Base-by-base conservation (phyloP, 2,329 filamentous ascomycete species). In the Verticillium alfalfae region DNA sequence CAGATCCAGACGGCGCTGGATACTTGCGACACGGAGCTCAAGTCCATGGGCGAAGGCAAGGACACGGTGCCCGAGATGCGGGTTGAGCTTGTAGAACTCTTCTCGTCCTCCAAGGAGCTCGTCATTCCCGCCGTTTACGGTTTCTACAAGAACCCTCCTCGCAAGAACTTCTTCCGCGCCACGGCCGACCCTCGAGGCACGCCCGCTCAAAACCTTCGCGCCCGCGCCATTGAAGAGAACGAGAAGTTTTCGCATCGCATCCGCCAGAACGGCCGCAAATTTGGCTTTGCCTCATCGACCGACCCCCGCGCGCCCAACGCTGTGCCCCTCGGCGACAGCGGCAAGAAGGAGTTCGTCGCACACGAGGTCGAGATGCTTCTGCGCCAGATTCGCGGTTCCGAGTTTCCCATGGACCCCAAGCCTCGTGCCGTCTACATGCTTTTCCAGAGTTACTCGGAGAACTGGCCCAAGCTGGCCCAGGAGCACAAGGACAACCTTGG, bases 61-160 rank as follows among this genome's bases (percentile, higher is more conserved):
- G 81, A 83, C 65, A 83, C 80, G 0, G 75, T 81, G 1, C 78
- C 81, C 63, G 81, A 83, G 72, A 83, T 83, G 81, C 75, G 80
- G 15, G 76, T 81, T 62, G 79, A 83, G 68, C 81, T 83, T 67
- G 80, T 81, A 55, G 81, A 83, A 66, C 74, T 83, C 6, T 83
- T 83, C 63, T 81, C 80, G 0, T 73, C 76, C 0, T 83, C 79
- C 37, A 82, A 81, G 71, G 81, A 83, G 60, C 75, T 83, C n/a
- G 79, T 83, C 41, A 82, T 79, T 1, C 81, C 81, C 3, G 80
- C 81, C 45, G 79, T 83, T 34, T 80, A 83, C 60, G 81, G 81
- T 58, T 82, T 81, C 71, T 83, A 83, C 76, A 83, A 83, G 73
- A 83, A 83, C 63, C 81, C 81, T 0, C 79, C 81, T 16, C 78